A percentile compares a stretch with the other conserved stretches of the same genome.
Evolutionary conservation across 2,329 filamentous ascomycete genomes (phyloP).

Genomic region (Hymenoscyphus fructigenus): DNA sequence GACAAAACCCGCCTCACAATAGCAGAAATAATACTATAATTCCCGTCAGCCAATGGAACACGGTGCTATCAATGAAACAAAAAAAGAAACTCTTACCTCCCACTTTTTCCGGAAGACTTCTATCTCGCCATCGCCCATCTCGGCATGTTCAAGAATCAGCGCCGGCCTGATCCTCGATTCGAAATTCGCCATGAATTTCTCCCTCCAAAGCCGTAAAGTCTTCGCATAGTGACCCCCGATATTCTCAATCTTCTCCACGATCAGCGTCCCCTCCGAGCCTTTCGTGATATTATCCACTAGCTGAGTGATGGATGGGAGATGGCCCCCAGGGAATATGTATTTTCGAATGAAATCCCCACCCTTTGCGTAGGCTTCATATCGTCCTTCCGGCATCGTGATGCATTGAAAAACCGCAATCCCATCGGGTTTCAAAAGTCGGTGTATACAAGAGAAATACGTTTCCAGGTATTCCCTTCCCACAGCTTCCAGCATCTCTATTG

Average conservation of each 20-base stretch:
- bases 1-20: conserved; percentile 71
- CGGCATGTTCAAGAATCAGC: conserved; percentile 55
- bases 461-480: conserved; percentile 67
- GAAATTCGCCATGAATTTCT: conserved; percentile 65
- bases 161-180: conserved; percentile 59
- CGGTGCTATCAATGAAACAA: no score
- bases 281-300: conserved; percentile 58
- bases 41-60: no score
- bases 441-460: conserved; percentile 65
- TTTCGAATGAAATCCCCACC: conserved; percentile 73
- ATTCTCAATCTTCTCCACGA: conserved; percentile 68
- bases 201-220: conserved; percentile 65
- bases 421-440: conserved; percentile 62
- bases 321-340: conserved; percentile 78
- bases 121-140: conserved; percentile 60
- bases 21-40: conserved; percentile 70
- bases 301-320: conserved; percentile 60
- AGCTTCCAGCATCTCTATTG: conserved; percentile 76
- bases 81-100: conserved; percentile 52
- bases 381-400: conserved; percentile 72
- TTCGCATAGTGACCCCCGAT: conserved; percentile 74
- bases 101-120: conserved; percentile 70
- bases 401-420: conserved; percentile 72
- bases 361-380: conserved; percentile 64
- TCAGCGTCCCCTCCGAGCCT: conserved; percentile 59